A percentile compares a stretch with the other conserved stretches of the same genome.
Evolutionary conservation across 164 flowering plant genomes (phyloP).

Genomic region (Pachysandra terminalis): DNA sequence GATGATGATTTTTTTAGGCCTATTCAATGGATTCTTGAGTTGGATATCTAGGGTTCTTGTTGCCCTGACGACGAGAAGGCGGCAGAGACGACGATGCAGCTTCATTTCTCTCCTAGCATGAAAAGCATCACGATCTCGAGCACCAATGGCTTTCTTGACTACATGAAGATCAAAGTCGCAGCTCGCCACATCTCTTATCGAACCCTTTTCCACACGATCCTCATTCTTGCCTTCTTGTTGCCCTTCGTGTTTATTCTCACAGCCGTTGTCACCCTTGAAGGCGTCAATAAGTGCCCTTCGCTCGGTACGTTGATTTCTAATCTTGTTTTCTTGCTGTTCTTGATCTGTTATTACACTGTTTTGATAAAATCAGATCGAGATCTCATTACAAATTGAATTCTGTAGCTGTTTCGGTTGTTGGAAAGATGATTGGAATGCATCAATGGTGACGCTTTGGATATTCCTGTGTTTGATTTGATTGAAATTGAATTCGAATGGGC

Average conservation of each 20-base stretch:
- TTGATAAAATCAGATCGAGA: neutral
- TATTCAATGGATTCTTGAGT: slow-evolving; percentile 3
- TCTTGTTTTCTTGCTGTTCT: neutral
- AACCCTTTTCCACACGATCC: slow-evolving; percentile 83
- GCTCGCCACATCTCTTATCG: slow-evolving; percentile 91
- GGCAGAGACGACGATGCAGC: slow-evolving; percentile 83
- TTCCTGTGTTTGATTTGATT: neutral
- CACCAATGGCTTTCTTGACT: slow-evolving; percentile 75
- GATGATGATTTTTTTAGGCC: slow-evolving; percentile 17
- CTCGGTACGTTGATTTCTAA: slow-evolving; percentile 42
- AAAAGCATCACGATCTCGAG: slow-evolving; percentile 95
- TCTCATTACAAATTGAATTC: neutral
- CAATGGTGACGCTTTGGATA: neutral
- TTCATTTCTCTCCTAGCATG: slow-evolving; percentile 99
- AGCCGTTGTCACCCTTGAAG: slow-evolving; percentile 96
- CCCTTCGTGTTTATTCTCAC: slow-evolving; percentile 98
- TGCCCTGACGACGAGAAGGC: slow-evolving; percentile 16
- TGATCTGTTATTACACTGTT: neutral
- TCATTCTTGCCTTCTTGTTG: slow-evolving; percentile 79
- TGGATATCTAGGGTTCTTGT: slow-evolving; percentile 10
- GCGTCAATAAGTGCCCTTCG: slow-evolving; percentile 98
- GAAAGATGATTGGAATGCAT: too few species aligned
- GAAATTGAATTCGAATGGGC: neutral
- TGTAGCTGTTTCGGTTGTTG: too few species aligned
- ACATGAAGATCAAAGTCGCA: slow-evolving; percentile 99